Evolutionary conservation across 2,329 filamentous ascomycete species (phyloP).

Genomic region (Arthrobotrys musiformis): DNA sequence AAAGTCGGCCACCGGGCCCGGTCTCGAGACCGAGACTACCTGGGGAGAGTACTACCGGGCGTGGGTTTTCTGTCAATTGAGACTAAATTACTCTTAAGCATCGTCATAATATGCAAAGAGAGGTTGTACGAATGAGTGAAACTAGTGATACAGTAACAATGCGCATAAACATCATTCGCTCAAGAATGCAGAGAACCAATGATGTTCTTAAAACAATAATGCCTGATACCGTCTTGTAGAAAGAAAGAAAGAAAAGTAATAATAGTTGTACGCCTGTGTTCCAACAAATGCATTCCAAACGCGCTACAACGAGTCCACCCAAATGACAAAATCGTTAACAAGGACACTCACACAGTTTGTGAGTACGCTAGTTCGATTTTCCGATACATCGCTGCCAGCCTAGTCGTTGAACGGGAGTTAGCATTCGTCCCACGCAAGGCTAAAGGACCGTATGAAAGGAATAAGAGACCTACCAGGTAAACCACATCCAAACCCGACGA

Average conservation of each 20-base stretch:
- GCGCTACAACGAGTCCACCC: not conserved
- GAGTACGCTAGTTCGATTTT: not conserved
- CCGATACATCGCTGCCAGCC: slow-evolving; percentile 48
- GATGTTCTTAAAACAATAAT: not conserved
- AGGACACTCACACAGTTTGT: not conserved
- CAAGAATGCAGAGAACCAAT: slow-evolving; percentile 5
- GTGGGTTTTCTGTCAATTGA: not conserved
- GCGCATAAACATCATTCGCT: slow-evolving; percentile 15
- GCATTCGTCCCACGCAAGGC: not conserved
- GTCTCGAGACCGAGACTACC: too few species aligned
- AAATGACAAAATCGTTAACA: not conserved
- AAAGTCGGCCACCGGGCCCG: too few species aligned
- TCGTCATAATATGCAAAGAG: too few species aligned
- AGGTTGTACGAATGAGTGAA: slow-evolving; percentile 1
- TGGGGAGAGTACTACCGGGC: not conserved
- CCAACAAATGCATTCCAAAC: slow-evolving; percentile 22
- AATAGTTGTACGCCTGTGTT: slow-evolving; percentile 16
- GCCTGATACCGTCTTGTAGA: not conserved
- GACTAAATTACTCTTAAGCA: not conserved
- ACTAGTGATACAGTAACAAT: slow-evolving; percentile 37
- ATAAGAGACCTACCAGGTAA: slow-evolving; percentile 67
- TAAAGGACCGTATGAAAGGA: too few species aligned
- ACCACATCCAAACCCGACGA: slow-evolving; percentile 78
- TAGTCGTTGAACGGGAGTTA: not conserved
- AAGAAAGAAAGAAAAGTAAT: not conserved